Percentiles rank a stretch among this genome's conserved stretches.
Evolutionary conservation across 306 rosid genomes (phyloP).

Genomic region (Phaseolus lunatus): DNA sequence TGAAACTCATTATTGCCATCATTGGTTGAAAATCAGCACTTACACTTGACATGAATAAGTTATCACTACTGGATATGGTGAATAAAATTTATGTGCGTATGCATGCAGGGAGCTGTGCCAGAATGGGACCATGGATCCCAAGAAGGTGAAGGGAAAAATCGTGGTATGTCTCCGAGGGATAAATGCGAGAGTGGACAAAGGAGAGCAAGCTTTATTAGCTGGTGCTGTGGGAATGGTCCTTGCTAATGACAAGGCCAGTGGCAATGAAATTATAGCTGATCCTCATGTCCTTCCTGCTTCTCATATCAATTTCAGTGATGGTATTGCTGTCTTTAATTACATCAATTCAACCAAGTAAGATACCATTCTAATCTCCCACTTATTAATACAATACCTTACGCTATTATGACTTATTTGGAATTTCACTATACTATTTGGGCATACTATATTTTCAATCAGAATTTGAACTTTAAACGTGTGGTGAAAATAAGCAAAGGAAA

Average conservation of each 20-base stretch:
- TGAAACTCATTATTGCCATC: background rate
- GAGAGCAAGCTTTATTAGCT: conserved; percentile 74
- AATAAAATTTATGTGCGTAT: background rate
- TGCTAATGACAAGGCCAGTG: conserved; percentile 60
- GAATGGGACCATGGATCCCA: conserved; percentile 76
- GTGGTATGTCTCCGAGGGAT: conserved; percentile 81
- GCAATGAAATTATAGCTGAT: conserved; percentile 85
- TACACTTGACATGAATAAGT: background rate
- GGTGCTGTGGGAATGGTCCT: conserved; percentile 95
- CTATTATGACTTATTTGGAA: background rate
- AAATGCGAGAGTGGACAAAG: conserved; percentile 88
- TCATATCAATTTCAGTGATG: conserved; percentile 71
- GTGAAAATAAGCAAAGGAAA: background rate
- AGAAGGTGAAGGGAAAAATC: conserved; percentile 86
- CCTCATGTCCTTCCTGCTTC: conserved; percentile 91
- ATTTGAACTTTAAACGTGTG: background rate
- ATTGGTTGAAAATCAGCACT: background rate
- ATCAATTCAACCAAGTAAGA: conserved; percentile 77
- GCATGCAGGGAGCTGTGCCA: conserved; percentile 71
- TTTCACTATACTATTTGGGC: background rate
- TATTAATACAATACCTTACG: background rate
- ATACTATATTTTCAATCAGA: background rate
- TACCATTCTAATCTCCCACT: background rate
- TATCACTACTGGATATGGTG: background rate
- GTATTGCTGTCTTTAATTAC: conserved; percentile 55